Evolutionary conservation across 2,329 filamentous ascomycete species (phyloP), one percentile per base, ranked within the genome.

Genomic region (Phialophora expanda): DNA sequence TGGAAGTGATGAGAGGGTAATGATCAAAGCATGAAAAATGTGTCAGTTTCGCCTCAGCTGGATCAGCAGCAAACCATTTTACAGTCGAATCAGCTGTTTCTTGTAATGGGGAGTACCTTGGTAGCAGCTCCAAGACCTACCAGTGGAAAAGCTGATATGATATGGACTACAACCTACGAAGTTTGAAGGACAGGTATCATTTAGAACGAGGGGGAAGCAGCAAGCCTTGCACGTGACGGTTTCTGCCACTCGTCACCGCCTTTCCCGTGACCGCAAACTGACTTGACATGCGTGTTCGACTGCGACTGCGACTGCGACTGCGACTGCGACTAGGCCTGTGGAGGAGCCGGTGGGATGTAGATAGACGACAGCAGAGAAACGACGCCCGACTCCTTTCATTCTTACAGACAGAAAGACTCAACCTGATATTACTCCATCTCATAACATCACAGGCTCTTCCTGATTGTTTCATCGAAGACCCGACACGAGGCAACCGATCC

Each of bases 201-300:
- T 24, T 2, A 8, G 9, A 22, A 12, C 17, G 4, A 11, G 22
- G 11, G 48, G n/a, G 22, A 3, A 12, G 48, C 20, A 38, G 38
- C 2, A 11, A 11, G 28, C 5, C n/a, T 6, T 3, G 12, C 61
- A 64, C 62, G 57, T 67, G 61, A 63, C 60, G 9, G 1, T 62
- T 62, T 48, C 54, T 65, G 58, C 58, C 66, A 55, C 14, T 9
- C 38, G 22, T 61, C 58, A 67, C 66, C 62, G 66, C 66, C 58
- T 65, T 65, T 53, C 20, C 55, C 48, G 51, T 48, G 59, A 62
- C 48, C 32, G 34, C 59, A 28, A 56, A 20, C 17, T 24, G 17
- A 44, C 34, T 22, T 56, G 22, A 62, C 58, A 54, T 54, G 51
- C 60, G 51, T 30, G 58, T 54, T 59, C n/a, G 17, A 32, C 56